Evolutionary conservation across 2,329 filamentous ascomycete species (phyloP).

Genomic region (Fusarium napiforme): DNA sequence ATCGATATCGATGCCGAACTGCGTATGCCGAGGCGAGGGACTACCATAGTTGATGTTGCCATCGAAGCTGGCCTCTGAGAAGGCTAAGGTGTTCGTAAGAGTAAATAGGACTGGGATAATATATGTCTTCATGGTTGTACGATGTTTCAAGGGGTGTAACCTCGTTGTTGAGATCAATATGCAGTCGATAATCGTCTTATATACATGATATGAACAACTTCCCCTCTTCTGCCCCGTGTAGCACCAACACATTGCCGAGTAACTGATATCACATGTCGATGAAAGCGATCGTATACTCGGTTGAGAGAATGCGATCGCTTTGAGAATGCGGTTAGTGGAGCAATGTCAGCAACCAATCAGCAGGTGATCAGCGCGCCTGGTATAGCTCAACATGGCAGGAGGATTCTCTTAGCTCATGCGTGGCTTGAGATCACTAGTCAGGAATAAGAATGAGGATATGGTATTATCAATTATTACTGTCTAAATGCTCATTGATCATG

Average conservation of each 20-base stretch:
- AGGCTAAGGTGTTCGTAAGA: rapidly evolving
- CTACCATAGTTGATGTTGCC: constrained; percentile 6
- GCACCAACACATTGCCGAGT: not conserved
- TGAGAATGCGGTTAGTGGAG: not conserved
- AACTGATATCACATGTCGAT: not conserved
- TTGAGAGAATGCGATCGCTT: not conserved
- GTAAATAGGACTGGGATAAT: rapidly evolving
- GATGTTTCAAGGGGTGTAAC: rapidly evolving
- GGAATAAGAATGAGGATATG: not conserved
- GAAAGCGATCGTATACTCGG: not conserved
- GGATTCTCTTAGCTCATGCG: not conserved
- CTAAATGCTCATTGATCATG: not conserved
- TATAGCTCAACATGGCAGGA: not conserved
- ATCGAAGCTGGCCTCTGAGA: not conserved
- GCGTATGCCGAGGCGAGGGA: not conserved
- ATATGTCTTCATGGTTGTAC: not conserved
- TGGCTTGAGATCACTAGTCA: not conserved
- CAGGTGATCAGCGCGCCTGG: not conserved
- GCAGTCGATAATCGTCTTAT: not conserved
- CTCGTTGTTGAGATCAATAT: too few species aligned
- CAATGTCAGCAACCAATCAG: not conserved
- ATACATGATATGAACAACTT: not conserved
- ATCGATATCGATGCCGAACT: not conserved
- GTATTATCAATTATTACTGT: not conserved
- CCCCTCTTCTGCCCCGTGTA: not conserved